Evolutionary conservation across 1,139 yeast genomes (phyloP), one percentile per base, ranked within the genome.

Genomic region (Meyerozyma smithsonii): DNA sequence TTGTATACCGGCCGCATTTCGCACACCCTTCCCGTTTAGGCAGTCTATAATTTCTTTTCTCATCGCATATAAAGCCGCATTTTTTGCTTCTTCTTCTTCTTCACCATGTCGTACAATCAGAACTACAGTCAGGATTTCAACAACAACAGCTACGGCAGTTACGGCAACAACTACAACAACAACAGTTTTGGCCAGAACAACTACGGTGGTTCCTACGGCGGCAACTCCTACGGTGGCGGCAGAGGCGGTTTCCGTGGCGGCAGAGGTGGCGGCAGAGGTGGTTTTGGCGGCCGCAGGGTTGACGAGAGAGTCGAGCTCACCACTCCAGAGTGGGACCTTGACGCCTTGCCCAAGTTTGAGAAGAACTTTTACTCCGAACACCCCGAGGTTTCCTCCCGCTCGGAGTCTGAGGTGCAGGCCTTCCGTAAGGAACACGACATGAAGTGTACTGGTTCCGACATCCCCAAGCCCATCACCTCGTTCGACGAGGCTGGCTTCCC

Each of bases 401-500:
- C 84, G 36, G 88, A 83, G 4, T 74, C 62, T 37, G 97, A 90
- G 42, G 76, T 92, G 49, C 66, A 59, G 34, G 74, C 69, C 36
- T 92, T 90, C 74, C 84, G 98, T 72, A 75, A 76, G 48, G 81
- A 81, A 55, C 76, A 83, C 62, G 90, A 86, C 56, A 92, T 92
- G 97, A 83, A 84, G 47, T 77, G 86, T 50, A 61, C 69, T 45
- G 99, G 99, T 55, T 62, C 72, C 38, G 84, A 88, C 52, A 86
- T 92, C 54, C 98, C 98, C 52, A 86, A 88, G 71, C 99, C 99
- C 51, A 87, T 92, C 56, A 83, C 92, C 51, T 60, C 78, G 38
- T 92, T 92, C 58, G 96, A 92, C 51, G 97, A 92, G 72, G 96
- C 96, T 58, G 96, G 96, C 36, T 90, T 90, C 78, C 97, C 97